Evolutionary conservation across 257 asterid genomes (phyloP).

Genomic region (Cynanchum wilfordii): DNA sequence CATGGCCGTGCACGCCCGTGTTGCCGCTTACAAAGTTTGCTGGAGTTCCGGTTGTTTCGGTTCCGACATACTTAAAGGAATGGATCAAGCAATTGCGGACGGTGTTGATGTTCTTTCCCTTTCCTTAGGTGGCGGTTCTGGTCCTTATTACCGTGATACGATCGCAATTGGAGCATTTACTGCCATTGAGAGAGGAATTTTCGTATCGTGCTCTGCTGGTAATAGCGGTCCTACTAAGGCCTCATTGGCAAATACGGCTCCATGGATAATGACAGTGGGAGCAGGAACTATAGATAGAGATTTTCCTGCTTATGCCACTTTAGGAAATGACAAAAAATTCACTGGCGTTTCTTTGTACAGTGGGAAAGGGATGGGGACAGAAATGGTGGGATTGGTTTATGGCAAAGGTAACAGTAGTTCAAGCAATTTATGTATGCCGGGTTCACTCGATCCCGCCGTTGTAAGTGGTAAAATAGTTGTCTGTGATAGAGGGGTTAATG

Average conservation of each 20-base stretch:
- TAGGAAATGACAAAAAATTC: slow-evolving; percentile 30
- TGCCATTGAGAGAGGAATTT: slow-evolving; percentile 38
- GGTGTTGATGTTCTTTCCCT: slow-evolving; percentile 43
- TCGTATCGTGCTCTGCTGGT: slow-evolving; percentile 48
- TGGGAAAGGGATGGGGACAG: slow-evolving; percentile 31
- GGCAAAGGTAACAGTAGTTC: slow-evolving; percentile 17
- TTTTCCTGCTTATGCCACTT: slow-evolving; percentile 35
- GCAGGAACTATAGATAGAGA: slow-evolving; percentile 48
- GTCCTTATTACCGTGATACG: slow-evolving; percentile 41
- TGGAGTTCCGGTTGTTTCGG: slow-evolving; percentile 42
- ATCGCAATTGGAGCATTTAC: slow-evolving; percentile 47
- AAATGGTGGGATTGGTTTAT: slow-evolving; percentile 24
- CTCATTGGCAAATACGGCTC: slow-evolving; percentile 41
- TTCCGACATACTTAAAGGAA: slow-evolving; percentile 43
- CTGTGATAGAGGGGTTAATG: slow-evolving; percentile 41
- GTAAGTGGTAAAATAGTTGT: slow-evolving; percentile 41
- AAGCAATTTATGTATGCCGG: slow-evolving; percentile 29
- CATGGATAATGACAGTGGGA: slow-evolving; percentile 52
- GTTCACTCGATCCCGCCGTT: slow-evolving; percentile 30
- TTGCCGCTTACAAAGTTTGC: slow-evolving; percentile 44
- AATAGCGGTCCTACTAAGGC: slow-evolving; percentile 39
- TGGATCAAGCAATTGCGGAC: slow-evolving; percentile 41
- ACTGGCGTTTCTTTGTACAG: slow-evolving; percentile 40
- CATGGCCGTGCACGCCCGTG: slow-evolving; percentile 40
- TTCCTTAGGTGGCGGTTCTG: slow-evolving; percentile 48